Percentiles rank a stretch among this genome's conserved stretches.
Evolutionary conservation across 768 basidiomycete species (phyloP).

Genomic region (Infundibulicybe gibba): DNA sequence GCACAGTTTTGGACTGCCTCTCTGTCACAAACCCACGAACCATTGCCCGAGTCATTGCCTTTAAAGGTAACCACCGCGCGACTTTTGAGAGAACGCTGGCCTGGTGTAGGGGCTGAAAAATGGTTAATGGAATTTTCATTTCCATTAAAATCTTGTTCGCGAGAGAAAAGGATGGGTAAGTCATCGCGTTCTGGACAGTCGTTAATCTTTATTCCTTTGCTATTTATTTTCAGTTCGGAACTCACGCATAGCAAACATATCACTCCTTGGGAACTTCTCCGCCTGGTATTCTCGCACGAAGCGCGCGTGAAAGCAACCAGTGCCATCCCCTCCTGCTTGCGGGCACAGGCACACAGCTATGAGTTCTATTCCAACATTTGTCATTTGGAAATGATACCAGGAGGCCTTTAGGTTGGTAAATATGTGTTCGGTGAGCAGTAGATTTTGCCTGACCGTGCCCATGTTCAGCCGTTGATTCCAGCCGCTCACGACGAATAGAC

Average conservation of each 20-base stretch:
- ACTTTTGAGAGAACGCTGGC: slow-evolving; percentile 1
- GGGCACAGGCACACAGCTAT: slow-evolving; percentile 5
- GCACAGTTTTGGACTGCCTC: slow-evolving; percentile 2
- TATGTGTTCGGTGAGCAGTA: too few relatives aligned
- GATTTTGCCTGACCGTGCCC: background rate
- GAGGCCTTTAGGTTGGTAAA: background rate
- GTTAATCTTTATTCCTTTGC: background rate
- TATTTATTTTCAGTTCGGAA: background rate
- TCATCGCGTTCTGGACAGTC: background rate
- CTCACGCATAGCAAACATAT: slow-evolving; percentile 1
- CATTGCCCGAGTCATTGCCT: slow-evolving; percentile 4
- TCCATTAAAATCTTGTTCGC: background rate
- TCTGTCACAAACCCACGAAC: slow-evolving; percentile 6
- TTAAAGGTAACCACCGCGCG: slow-evolving; percentile 2
- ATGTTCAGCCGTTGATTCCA: background rate
- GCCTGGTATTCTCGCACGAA: slow-evolving; percentile 1
- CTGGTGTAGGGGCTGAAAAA: slow-evolving; percentile 6
- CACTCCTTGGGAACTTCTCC: slow-evolving; percentile 6
- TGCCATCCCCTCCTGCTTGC: background rate
- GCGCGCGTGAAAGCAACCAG: slow-evolving; percentile 2
- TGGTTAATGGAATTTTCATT: slow-evolving; percentile 1
- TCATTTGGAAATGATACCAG: slow-evolving; percentile 8
- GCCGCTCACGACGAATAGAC: background rate
- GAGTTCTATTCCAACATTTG: slow-evolving; percentile 1
- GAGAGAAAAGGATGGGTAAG: slow-evolving; percentile 6